Percentiles rank a stretch among this genome's conserved stretches.
Conservation (phyloP, 495 filamentous ascomycete genomes). For the Friedmanniomyces simplex region DNA sequence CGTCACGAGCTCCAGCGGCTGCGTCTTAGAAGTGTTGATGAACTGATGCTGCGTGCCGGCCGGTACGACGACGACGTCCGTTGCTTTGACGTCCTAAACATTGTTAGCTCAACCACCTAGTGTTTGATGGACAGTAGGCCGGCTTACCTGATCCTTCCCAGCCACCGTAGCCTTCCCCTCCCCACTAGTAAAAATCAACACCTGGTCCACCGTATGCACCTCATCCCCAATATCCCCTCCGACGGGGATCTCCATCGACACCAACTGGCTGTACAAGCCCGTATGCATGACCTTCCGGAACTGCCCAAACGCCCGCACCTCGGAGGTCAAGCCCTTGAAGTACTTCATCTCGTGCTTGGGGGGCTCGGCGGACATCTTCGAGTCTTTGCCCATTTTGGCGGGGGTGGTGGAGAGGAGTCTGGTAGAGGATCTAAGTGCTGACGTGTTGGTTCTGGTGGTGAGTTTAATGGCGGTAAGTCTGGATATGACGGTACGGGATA, state of each 20-base stretch:
- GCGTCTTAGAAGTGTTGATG: conserved; percentile 43
- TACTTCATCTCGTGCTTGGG: conserved; percentile 43
- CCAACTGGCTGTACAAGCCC: conserved; percentile 53
- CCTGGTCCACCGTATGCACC: conserved; percentile 50
- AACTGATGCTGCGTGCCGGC: conserved; percentile 60
- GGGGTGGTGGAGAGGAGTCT: conserved; percentile 4
- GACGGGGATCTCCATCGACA: conserved; percentile 53
- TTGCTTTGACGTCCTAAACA: conserved; percentile 38
- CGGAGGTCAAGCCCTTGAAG: conserved; percentile 43
- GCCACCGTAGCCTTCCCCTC: conserved; percentile 46
- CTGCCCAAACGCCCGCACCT: conserved; percentile 42
- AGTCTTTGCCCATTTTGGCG: conserved; percentile 23
- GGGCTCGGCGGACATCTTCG: conserved; percentile 20
- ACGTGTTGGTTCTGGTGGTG: not conserved
- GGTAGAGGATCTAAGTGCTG: not conserved
- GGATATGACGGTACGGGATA: not conserved
- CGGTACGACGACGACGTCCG: conserved; percentile 53
- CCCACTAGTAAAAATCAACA: conserved; percentile 53
- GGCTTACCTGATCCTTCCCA: conserved; percentile 42
- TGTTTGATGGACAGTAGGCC: too few species aligned
- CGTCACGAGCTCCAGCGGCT: conserved; percentile 47
- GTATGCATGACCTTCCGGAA: conserved; percentile 55
- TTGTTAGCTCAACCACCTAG: not conserved
- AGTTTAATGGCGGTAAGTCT: not conserved
- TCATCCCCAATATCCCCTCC: conserved; percentile 58